Percentiles rank a stretch among this genome's conserved stretches.
Conservation (phyloP, 2,329 filamentous ascomycete genomes). For the Pseudopyricularia javanii region DNA sequence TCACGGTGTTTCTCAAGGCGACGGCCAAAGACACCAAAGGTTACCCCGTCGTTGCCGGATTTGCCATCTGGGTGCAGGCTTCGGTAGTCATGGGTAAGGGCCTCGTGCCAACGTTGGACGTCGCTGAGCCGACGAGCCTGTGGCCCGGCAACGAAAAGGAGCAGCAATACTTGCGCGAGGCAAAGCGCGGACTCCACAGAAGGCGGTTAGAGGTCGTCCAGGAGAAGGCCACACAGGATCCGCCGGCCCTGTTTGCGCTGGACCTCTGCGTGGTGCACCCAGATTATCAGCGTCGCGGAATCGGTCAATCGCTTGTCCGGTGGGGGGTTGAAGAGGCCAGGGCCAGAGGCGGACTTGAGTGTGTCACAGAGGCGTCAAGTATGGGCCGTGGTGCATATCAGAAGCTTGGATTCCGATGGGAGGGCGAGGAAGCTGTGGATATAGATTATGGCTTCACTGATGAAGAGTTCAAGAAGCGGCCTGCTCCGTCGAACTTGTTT, state of each 20-base stretch:
- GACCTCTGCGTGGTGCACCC: slow-evolving; percentile 41
- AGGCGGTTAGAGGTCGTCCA: slow-evolving; percentile 27
- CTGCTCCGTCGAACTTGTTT: slow-evolving; percentile 31
- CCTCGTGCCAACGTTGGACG: slow-evolving; percentile 21
- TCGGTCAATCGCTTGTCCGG: slow-evolving; percentile 29
- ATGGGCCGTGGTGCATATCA: slow-evolving; percentile 34
- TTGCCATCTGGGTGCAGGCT: slow-evolving; percentile 42
- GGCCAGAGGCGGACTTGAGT: slow-evolving; percentile 25
- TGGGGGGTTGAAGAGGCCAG: slow-evolving; percentile 34
- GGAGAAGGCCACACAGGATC: slow-evolving; percentile 15
- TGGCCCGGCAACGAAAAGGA: slow-evolving; percentile 30
- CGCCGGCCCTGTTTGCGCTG: slow-evolving; percentile 29
- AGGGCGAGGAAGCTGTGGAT: slow-evolving; percentile 18
- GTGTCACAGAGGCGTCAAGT: slow-evolving; percentile 30
- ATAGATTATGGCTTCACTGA: slow-evolving; percentile 30
- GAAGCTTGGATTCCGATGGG: slow-evolving; percentile 30
- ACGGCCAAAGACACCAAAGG: slow-evolving; percentile 19
- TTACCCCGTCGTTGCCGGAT: slow-evolving; percentile 26
- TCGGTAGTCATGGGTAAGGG: slow-evolving; percentile 36
- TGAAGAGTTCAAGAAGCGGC: slow-evolving; percentile 22
- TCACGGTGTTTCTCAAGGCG: slow-evolving; percentile 41
- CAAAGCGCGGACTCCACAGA: slow-evolving; percentile 27
- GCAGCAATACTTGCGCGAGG: slow-evolving; percentile 31
- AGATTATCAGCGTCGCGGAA: slow-evolving; percentile 34
- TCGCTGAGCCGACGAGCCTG: slow-evolving; percentile 17